These are phyloP conservation scores for Penicillium sp. DNA, from an alignment of 2,329 filamentous ascomycete genomes.

Conservation along the genomic window DNA sequence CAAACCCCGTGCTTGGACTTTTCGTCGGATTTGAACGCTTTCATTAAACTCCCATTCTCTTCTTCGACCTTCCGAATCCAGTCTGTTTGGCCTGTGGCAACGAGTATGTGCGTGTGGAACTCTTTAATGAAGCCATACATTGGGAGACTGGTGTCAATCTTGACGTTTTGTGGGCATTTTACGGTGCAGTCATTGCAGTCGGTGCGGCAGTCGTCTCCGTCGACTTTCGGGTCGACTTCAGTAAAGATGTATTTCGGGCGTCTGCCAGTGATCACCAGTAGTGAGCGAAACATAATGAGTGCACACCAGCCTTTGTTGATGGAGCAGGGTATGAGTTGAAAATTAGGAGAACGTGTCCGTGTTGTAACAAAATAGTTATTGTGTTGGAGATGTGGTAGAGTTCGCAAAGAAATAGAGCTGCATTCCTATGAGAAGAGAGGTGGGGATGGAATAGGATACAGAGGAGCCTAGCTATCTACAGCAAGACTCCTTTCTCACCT, in stretches of 20 bases:
- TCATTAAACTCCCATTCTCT: not conserved
- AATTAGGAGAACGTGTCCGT: not conserved
- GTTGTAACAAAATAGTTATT: not conserved
- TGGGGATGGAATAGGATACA: not conserved
- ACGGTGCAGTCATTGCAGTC: not conserved
- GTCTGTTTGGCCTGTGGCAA: not conserved
- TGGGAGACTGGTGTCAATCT: not conserved
- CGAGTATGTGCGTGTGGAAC: not conserved
- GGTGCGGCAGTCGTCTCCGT: not conserved
- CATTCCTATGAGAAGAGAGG: not conserved
- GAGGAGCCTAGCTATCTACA: not conserved
- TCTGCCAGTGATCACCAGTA: not conserved
- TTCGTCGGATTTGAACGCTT: not conserved
- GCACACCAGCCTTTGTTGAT: not conserved
- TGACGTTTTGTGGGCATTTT: not conserved
- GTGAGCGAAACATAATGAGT: not conserved
- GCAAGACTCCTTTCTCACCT: not conserved
- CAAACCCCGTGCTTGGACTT: not conserved
- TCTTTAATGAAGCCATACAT: conserved; percentile 1
- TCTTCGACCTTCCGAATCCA: not conserved
- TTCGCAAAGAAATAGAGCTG: too few relatives aligned
- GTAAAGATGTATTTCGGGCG: not conserved
- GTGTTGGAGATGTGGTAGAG: not conserved
- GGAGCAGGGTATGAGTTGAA: not conserved
- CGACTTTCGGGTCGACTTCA: not conserved